A percentile compares a stretch with the other conserved stretches of the same genome.
phyloP scores from a whole-genome alignment of 1,284 basidiomycete species.

The Pyrrhoderma lamaoense region DNA sequence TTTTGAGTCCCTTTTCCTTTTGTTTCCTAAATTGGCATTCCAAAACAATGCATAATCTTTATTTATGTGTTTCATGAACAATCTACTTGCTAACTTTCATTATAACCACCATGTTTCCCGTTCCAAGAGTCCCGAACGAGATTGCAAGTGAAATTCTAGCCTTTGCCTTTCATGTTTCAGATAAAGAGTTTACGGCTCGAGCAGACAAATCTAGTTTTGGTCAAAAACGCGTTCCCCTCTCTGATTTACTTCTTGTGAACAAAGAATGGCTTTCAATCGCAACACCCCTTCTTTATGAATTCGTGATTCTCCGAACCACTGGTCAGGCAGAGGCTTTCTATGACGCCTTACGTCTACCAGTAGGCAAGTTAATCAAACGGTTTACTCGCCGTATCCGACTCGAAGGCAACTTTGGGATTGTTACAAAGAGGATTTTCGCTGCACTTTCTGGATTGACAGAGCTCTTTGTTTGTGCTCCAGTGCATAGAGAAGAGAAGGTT shows the following conservation, averaged over 20 bases:
- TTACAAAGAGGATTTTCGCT: background rate
- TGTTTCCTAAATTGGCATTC: too few relatives aligned
- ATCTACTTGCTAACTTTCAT: too few relatives aligned
- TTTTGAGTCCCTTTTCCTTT: too few relatives aligned
- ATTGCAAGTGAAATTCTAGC: too few relatives aligned
- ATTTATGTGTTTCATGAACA: too few relatives aligned
- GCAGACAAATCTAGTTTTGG: background rate
- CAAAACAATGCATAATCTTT: too few relatives aligned
- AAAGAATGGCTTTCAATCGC: background rate
- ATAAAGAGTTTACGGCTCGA: too few relatives aligned
- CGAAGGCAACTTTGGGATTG: background rate
- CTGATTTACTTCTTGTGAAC: background rate
- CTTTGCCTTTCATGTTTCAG: too few relatives aligned
- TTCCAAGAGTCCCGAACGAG: too few relatives aligned
- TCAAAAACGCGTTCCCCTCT: background rate
- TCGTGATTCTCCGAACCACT: background rate
- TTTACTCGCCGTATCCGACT: background rate
- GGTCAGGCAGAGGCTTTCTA: background rate
- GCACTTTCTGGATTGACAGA: background rate
- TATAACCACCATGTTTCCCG: too few relatives aligned
- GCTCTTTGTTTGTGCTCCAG: background rate
- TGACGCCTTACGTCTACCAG: background rate
- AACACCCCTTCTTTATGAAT: background rate
- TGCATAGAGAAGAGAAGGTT: background rate
- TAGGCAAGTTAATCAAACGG: background rate